A percentile compares a stretch with the other conserved stretches of the same genome.
Evolutionary conservation across 345 rosid species (phyloP).

Genomic region (Hibiscus trionum): DNA sequence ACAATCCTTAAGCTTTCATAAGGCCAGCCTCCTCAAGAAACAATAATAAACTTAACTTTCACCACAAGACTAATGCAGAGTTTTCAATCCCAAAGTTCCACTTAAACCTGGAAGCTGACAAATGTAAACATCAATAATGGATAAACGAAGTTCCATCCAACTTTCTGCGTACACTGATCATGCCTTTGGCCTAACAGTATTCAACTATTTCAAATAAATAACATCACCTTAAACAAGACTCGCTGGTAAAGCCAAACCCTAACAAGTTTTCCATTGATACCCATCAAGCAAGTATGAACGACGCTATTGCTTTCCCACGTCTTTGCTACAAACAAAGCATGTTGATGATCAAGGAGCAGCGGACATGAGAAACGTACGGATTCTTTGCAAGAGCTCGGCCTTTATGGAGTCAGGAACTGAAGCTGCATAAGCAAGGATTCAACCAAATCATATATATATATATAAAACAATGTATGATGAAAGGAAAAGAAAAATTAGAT

Average conservation of each 20-base stretch:
- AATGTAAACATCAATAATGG: too few relatives aligned
- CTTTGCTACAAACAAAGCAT: not conserved
- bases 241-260: not conserved
- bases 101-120: not conserved
- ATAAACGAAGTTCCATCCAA: not conserved
- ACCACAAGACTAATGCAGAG: not conserved
- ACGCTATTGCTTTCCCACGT: not conserved
- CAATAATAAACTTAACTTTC: not conserved
- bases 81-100: not conserved
- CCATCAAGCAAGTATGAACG: not conserved
- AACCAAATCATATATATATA: not conserved
- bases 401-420: slow-evolving; percentile 45
- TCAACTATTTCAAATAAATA: not conserved
- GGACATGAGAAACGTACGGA: slow-evolving; percentile 35
- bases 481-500: not conserved
- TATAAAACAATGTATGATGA: not conserved
- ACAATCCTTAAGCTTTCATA: not conserved
- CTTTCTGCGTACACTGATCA: too few relatives aligned
- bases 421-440: slow-evolving; percentile 28
- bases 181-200: not conserved
- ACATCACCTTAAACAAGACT: not conserved
- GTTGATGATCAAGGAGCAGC: slow-evolving; percentile 28
- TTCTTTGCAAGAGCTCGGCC: slow-evolving; percentile 51
- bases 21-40: not conserved
- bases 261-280: not conserved